A percentile compares a stretch with the other conserved stretches of the same genome.
These are phyloP conservation scores for Ostreobium quekettii DNA, from an alignment of 139 green algal species.

Conservation along the genomic window DNA sequence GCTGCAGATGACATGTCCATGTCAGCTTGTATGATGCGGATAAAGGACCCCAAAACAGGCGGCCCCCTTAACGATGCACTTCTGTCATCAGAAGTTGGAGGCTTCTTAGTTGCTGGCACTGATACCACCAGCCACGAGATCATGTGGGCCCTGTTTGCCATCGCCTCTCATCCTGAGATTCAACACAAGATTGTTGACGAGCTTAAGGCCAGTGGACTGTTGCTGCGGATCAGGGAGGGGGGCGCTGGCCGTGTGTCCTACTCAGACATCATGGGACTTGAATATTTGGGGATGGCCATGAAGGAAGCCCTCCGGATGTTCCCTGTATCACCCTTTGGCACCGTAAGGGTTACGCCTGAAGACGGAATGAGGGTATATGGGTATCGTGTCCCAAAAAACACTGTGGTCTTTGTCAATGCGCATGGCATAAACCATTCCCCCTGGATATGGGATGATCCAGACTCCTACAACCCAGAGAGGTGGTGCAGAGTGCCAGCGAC, in stretches of 20 bases:
- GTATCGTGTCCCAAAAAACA: conserved; percentile 12
- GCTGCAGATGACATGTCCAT: not conserved
- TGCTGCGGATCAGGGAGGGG: not conserved
- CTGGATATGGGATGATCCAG: not conserved
- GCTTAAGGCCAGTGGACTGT: conserved; percentile 1
- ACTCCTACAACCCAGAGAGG: conserved; percentile 8
- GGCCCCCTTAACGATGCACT: not conserved
- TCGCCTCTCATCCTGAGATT: conserved; percentile 13
- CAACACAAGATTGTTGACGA: conserved; percentile 5
- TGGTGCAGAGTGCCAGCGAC: not conserved
- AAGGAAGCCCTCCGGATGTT: conserved; percentile 9
- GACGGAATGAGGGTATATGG: not conserved
- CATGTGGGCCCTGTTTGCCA: not conserved
- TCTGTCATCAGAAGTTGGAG: not conserved
- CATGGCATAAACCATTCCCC: not conserved
- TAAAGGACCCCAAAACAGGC: not conserved
- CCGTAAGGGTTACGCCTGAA: not conserved
- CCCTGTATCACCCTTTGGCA: too few species aligned
- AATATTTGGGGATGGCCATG: not conserved
- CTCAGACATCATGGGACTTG: not conserved
- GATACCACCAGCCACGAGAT: conserved; percentile 17
- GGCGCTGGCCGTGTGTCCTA: too few species aligned
- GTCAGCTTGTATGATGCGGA: not conserved
- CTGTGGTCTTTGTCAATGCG: not conserved
- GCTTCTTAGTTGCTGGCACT: not conserved